Base-by-base conservation (phyloP, 176 grass and related monocot species). In the Tillandsia leiboldiana region DNA sequence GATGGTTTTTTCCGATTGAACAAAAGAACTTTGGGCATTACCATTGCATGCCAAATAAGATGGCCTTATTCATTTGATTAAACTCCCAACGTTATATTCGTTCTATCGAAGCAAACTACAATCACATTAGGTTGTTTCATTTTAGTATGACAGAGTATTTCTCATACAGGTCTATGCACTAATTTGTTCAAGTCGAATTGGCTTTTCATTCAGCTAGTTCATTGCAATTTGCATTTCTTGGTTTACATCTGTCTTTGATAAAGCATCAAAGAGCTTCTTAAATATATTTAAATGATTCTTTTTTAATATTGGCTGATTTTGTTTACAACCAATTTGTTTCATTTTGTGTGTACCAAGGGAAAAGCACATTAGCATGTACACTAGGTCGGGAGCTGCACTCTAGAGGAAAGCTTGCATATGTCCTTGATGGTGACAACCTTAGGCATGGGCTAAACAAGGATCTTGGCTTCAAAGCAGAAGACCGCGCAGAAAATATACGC, bases 341-440 rank as follows among this genome's bases (percentile, higher is more conserved):
- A 66, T 18, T 54, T 69, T 11, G 20, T 73, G 63, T 22, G 18
- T 8, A 15, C 54, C 65, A 83, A 91, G 92, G 92, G 63, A 96
- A 96, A 85, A 96, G 93, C 75, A 96, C 93, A 6, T 82, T 96
- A 57, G 93, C 93, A 9, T 96, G 93, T 70, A 90, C 86, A 26
- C 72, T 96, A 49, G 82, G 81, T 61, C 75, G 68, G 47, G 89
- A 96, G 76, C 76, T 96, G 42, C 86, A 96, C 67, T 81, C 81
- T 29, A 81, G 83, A 70, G 86, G 89, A 80, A 96, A 85, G 76
- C 88, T 96, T 52, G 49, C 93, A 27, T 92, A 92, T 78, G 75
- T 96, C 65, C 93, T 96, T 66, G 93, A 96, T 22, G 93, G 93
- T 11, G 93, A 96, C 74, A 96, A 92, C 77, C 85, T 96, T 72